A percentile compares a stretch with the other conserved stretches of the same genome.
Conservation (phyloP, 2,329 filamentous ascomycete species). For the Diaporthe humulicola region DNA sequence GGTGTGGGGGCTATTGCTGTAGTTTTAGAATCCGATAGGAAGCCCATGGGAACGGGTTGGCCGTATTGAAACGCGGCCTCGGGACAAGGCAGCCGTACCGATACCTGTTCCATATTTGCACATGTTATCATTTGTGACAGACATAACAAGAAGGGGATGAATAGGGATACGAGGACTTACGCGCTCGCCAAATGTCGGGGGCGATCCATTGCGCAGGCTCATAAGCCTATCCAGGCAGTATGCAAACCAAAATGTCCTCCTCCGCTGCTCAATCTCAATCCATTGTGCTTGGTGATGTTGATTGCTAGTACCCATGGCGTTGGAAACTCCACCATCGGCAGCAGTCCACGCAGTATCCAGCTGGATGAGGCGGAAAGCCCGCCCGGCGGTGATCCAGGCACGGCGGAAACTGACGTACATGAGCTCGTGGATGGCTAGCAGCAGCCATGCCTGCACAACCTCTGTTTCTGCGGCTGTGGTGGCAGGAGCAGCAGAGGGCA, state of each 20-base stretch:
- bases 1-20: slow-evolving; percentile 24
- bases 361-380: slow-evolving; percentile 50
- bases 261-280: slow-evolving; percentile 42
- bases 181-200: slow-evolving; percentile 45
- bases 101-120: slow-evolving; percentile 39
- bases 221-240: slow-evolving; percentile 46
- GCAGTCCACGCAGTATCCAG: slow-evolving; percentile 22
- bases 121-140: not conserved
- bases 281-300: slow-evolving; percentile 30
- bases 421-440: slow-evolving; percentile 45
- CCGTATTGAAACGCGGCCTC: slow-evolving; percentile 46
- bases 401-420: slow-evolving; percentile 42
- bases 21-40: slow-evolving; percentile 43
- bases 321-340: slow-evolving; percentile 32
- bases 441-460: slow-evolving; percentile 45
- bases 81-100: slow-evolving; percentile 44
- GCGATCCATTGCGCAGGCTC: slow-evolving; percentile 41
- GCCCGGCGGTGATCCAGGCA: slow-evolving; percentile 53
- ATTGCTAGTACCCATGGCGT: slow-evolving; percentile 41
- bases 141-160: not conserved
- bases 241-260: slow-evolving; percentile 47
- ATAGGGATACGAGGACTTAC: not conserved
- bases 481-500: not conserved
- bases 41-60: slow-evolving; percentile 42
- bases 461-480: slow-evolving; percentile 38